Evolutionary conservation across 2,329 filamentous ascomycete species (phyloP).

Genomic region (Bipolaris sorokiniana): DNA sequence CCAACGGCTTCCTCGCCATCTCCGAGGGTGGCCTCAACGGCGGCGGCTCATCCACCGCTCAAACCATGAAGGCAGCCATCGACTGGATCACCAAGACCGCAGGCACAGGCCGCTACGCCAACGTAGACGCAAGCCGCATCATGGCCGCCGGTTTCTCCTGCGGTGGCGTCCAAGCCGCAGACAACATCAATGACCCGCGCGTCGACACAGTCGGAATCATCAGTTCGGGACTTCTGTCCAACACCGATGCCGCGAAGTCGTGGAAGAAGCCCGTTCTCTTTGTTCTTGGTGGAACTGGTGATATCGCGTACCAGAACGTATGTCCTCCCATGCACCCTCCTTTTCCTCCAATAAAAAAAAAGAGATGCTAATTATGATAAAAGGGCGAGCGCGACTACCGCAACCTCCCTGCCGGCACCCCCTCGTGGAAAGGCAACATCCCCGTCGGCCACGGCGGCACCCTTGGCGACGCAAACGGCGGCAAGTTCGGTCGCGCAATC

Average conservation of each 20-base stretch:
- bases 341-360: too few relatives aligned
- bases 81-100: constrained; percentile 23
- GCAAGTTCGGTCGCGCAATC: constrained; percentile 22
- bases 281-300: constrained; percentile 21
- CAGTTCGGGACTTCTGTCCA: constrained; percentile 23
- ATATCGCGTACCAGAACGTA: constrained; percentile 30
- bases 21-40: constrained; percentile 21
- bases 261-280: constrained; percentile 26
- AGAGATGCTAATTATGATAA: neutral
- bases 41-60: constrained; percentile 14
- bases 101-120: constrained; percentile 24
- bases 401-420: constrained; percentile 17
- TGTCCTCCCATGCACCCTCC: neutral
- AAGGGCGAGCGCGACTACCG: constrained; percentile 29
- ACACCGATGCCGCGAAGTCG: constrained; percentile 11
- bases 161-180: constrained; percentile 26
- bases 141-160: constrained; percentile 24
- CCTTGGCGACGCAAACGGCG: constrained; percentile 19
- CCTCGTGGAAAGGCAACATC: constrained; percentile 31
- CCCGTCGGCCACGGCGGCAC: constrained; percentile 28
- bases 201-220: constrained; percentile 24
- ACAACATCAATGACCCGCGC: constrained; percentile 19
- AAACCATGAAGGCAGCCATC: constrained; percentile 18
- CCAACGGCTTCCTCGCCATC: constrained; percentile 29
- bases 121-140: constrained; percentile 27